Evolutionary conservation across 352 stramenopile species (phyloP).

Genomic region (Blastocystis sp.): DNA sequence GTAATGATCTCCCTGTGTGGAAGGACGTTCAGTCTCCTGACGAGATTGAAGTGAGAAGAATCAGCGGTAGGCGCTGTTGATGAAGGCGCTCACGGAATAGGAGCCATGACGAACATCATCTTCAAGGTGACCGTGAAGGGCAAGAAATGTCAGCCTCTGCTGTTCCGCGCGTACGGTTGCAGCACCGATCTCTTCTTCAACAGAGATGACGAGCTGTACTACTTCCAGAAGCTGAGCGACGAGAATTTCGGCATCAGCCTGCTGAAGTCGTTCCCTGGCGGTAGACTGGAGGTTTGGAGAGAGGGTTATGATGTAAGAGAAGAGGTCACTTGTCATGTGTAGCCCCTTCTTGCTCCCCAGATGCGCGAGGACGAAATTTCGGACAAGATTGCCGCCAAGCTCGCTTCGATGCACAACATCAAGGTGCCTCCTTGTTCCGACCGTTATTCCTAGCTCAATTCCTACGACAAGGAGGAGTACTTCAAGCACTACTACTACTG

Average conservation of each 20-base stretch:
- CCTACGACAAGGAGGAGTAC: not conserved
- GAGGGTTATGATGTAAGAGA: slow-evolving; percentile 50
- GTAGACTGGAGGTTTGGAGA: slow-evolving; percentile 31
- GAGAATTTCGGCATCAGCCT: slow-evolving; percentile 44
- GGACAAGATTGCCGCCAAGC: slow-evolving; percentile 20
- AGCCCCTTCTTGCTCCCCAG: slow-evolving; percentile 10
- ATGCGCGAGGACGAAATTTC: slow-evolving; percentile 1
- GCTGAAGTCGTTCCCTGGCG: slow-evolving; percentile 20
- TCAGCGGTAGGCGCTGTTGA: slow-evolving; percentile 4
- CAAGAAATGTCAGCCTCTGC: slow-evolving; percentile 6
- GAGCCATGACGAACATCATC: slow-evolving; percentile 64
- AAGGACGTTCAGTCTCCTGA: slow-evolving; percentile 26
- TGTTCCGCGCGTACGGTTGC: slow-evolving; percentile 32
- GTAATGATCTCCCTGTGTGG: slow-evolving; percentile 20
- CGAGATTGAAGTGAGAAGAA: slow-evolving; percentile 28
- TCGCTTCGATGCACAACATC: slow-evolving; percentile 46
- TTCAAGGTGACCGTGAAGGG: slow-evolving; percentile 23
- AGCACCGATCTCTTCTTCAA: slow-evolving; percentile 36
- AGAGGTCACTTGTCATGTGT: not conserved
- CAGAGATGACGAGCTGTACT: slow-evolving; percentile 10
- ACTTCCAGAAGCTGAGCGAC: slow-evolving; percentile 37
- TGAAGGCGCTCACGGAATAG: not conserved
- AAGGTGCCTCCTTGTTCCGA: not conserved
- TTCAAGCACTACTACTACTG: slow-evolving; percentile 30
- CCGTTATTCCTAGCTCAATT: not conserved